A percentile compares a stretch with the other conserved stretches of the same genome.
phyloP scores from a whole-genome alignment of 805 yeast genomes.

The Millerozyma acaciae region DNA sequence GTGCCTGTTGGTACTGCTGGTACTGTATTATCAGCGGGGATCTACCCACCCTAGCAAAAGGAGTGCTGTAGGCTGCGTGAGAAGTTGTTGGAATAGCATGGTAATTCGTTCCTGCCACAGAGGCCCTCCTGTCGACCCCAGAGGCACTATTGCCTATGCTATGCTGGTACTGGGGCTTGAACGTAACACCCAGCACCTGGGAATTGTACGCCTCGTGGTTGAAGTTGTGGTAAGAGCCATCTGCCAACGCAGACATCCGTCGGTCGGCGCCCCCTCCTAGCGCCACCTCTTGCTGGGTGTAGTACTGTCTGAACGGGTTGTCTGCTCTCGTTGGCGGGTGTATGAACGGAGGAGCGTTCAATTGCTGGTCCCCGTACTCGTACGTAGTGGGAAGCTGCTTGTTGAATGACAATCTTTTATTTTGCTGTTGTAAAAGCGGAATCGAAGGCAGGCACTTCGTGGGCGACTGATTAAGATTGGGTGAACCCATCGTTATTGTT shows the following conservation, averaged over 20 bases:
- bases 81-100: constrained; percentile 9
- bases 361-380: constrained; percentile 34
- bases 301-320: constrained; percentile 43
- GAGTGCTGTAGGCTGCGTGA: constrained; percentile 8
- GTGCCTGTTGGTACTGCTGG: constrained; percentile 28
- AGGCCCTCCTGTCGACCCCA: constrained; percentile 17
- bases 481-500: constrained; percentile 3
- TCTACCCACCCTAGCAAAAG: constrained; percentile 16
- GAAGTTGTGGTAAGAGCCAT: constrained; percentile 16
- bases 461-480: constrained; percentile 21
- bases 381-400: constrained; percentile 50
- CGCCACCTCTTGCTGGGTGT: constrained; percentile 34
- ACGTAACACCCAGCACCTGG: constrained; percentile 3
- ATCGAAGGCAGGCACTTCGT: constrained; percentile 21
- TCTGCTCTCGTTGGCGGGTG: constrained; percentile 44
- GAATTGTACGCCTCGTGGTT: constrained; percentile 12
- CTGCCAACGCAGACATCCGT: constrained; percentile 35
- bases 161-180: constrained; percentile 10
- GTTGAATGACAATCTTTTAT: constrained; percentile 33
- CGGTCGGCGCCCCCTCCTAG: constrained; percentile 29
- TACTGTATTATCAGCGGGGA: constrained; percentile 33
- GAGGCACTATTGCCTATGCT: constrained; percentile 3
- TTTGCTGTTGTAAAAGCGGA: constrained; percentile 27
- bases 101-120: constrained; percentile 19
- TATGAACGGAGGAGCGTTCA: constrained; percentile 24